Evolutionary conservation across 2,329 filamentous ascomycete species (phyloP).

Genomic region (Mollisia scopiformis): DNA sequence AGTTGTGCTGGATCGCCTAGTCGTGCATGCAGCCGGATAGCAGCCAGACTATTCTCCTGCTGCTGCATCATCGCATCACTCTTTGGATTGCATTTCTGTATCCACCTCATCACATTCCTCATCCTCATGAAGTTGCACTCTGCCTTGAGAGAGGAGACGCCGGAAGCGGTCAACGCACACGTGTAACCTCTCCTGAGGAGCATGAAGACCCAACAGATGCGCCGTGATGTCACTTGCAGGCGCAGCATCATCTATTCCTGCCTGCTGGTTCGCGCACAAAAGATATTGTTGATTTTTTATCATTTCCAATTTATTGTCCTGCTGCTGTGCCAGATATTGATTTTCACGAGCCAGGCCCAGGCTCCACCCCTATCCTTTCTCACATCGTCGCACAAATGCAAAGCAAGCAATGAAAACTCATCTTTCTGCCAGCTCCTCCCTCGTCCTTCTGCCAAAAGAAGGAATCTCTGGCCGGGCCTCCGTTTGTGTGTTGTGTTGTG

Average conservation of each 20-base stretch:
- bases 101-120: not conserved
- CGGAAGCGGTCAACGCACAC: constrained; percentile 22
- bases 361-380: too few relatives aligned
- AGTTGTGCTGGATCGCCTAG: constrained; percentile 12
- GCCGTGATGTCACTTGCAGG: constrained; percentile 19
- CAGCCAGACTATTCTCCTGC: too few relatives aligned
- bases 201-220: constrained; percentile 3
- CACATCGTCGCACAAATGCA: not conserved
- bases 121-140: too few relatives aligned
- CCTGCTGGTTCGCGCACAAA: not conserved
- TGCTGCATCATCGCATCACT: constrained; percentile 4
- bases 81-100: not conserved
- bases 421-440: constrained; percentile 1
- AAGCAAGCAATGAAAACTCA: not conserved
- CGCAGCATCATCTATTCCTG: constrained; percentile 6
- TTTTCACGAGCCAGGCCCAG: not conserved
- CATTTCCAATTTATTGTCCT: not conserved
- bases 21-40: constrained; percentile 18
- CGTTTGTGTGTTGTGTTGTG: not conserved
- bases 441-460: not conserved
- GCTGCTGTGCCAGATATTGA: not conserved
- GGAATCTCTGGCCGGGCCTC: not conserved
- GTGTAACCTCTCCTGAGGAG: constrained; percentile 23
- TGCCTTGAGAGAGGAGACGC: not conserved
- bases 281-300: not conserved